A percentile compares a stretch with the other conserved stretches of the same genome.
Conservation (phyloP, 1,139 yeast genomes). For the Taiozyma sp. region DNA sequence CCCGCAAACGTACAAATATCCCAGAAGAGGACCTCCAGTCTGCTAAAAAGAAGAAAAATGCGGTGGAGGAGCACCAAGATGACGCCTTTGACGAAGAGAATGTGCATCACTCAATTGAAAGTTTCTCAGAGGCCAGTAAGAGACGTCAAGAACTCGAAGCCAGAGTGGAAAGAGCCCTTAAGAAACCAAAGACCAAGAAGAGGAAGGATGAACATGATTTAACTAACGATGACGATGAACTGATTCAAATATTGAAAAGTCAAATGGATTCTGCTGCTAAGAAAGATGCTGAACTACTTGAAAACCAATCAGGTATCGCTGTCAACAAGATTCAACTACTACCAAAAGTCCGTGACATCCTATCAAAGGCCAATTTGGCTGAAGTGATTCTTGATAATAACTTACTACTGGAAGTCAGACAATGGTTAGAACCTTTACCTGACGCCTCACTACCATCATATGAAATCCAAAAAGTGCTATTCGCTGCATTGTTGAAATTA, state of each 20-base stretch:
- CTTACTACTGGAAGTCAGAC: constrained; percentile 85
- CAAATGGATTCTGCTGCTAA: constrained; percentile 94
- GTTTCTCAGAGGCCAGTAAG: constrained; percentile 31
- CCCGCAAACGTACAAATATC: constrained; percentile 8
- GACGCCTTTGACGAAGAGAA: constrained; percentile 21
- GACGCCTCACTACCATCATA: constrained; percentile 97
- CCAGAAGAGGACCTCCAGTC: constrained; percentile 10
- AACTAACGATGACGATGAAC: constrained; percentile 93
- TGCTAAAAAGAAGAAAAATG: constrained; percentile 1
- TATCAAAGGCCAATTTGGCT: constrained; percentile 80
- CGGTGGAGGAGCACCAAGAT: constrained; percentile 27
- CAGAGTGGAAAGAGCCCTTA: constrained; percentile 71
- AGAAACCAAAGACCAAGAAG: constrained; percentile 53
- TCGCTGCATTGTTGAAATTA: constrained; percentile 64
- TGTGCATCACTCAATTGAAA: constrained; percentile 28
- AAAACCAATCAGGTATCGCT: constrained; percentile 58
- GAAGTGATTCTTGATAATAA: constrained; percentile 94
- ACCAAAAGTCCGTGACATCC: constrained; percentile 70
- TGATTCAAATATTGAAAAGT: constrained; percentile 74
- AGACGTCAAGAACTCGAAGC: constrained; percentile 79
- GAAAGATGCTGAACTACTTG: constrained; percentile 80
- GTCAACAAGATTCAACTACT: constrained; percentile 80
- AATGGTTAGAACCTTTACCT: constrained; percentile 98
- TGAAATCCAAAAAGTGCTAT: constrained; percentile 88
- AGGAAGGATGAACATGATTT: constrained; percentile 86